Percentiles rank a stretch among this genome's conserved stretches.
Conservation (phyloP, 106 monocot species). For the Phalaenopsis aphrodite region DNA sequence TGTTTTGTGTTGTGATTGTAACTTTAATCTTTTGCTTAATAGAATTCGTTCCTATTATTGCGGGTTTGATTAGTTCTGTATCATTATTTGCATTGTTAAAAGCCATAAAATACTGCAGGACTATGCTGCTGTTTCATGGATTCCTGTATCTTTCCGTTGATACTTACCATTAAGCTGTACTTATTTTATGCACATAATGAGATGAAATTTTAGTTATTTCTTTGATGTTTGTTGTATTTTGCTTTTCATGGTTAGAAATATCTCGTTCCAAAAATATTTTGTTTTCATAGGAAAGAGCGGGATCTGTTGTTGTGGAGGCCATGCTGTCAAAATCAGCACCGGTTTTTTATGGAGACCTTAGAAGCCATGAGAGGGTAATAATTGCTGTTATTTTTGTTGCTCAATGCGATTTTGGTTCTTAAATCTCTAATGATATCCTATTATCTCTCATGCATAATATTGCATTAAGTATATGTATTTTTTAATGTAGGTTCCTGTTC, state of each 20-base stretch:
- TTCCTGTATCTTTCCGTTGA: not conserved
- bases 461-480: not conserved
- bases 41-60: too few relatives aligned
- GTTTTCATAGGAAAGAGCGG: constrained; percentile 59
- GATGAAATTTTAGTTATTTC: not conserved
- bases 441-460: not conserved
- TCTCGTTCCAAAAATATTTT: not conserved
- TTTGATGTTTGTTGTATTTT: not conserved
- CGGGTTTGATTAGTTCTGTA: too few relatives aligned
- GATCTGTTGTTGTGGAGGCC: constrained; percentile 55
- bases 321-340: constrained; percentile 68
- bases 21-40: too few relatives aligned
- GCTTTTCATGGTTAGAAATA: not conserved
- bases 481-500: constrained; percentile 50
- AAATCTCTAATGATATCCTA: not conserved
- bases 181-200: not conserved
- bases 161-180: not conserved
- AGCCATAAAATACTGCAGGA: not conserved
- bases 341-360: constrained; percentile 80
- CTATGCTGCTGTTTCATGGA: not conserved
- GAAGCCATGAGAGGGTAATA: constrained; percentile 74
- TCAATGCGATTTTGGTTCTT: not conserved
- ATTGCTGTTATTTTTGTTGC: constrained; percentile 1
- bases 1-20: too few relatives aligned
- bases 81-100: not conserved